Base-by-base conservation (phyloP, 768 basidiomycete species). In the Nidula microcarpa region DNA sequence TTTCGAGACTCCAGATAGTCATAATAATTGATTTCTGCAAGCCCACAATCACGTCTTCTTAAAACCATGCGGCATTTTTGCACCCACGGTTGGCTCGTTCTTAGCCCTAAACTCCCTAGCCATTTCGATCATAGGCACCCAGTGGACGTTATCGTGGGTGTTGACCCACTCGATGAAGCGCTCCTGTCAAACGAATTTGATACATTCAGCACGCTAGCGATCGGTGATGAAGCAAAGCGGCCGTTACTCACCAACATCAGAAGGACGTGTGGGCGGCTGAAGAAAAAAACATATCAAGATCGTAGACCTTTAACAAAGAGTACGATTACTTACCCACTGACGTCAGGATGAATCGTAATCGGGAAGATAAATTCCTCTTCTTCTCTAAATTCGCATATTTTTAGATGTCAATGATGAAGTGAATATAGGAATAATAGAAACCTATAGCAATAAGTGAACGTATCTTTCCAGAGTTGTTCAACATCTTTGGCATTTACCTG, bases 301-400 rank as follows among this genome's bases (percentile, higher is more conserved):
- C 3, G 23, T 30, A 30, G 23, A 30, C 23, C 23, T 30, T 30
- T 30, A 30, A 30, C 23, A 30, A 30, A 30, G 23, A 49, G 30
- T 37, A 60, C 45, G 53, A 36, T 18, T 17, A 62, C 79, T 59
- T 66, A 79, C 78, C 86, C 86, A 61, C 83, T 83, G 18, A 87
- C 86, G 58, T 90, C 87, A 1, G 89, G 88, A 59, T 90, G 89
- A 39, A 91, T 87, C 2, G 88, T 89, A 53, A 90, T 79, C 0
- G 87, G 87, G 50, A 88, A 86, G n/a, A 85, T 76, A 53, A 86
- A 85, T 63, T 80, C 75, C 57, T 81, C 77, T 65, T 85, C 80
- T 56, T 84, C 83, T 44, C 82, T 81, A 48, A 37, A 52, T 30
- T 53, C 48, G 51, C 49, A 47, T 55, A 51, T 18, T 56, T 47